Evolutionary conservation across 1,139 yeast genomes (phyloP).

Genomic region (Scheffersomyces stambukii): DNA sequence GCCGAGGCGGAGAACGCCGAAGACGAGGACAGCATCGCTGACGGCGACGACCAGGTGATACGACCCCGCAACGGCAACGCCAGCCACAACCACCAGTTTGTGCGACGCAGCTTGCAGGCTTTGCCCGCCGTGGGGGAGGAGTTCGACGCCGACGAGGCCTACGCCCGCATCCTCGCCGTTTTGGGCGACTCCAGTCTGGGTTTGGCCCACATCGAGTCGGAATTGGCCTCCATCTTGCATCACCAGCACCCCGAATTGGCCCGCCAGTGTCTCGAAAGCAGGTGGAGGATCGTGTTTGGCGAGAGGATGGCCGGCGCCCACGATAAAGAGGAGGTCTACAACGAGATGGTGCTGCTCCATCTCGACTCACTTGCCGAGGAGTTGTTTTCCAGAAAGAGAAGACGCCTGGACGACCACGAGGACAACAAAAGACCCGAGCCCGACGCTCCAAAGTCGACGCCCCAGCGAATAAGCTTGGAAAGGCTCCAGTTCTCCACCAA

Average conservation of each 20-base stretch:
- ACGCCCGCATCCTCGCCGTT: no score
- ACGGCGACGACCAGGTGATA: no score
- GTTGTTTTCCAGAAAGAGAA: slow-evolving; percentile 19
- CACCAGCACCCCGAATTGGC: no score
- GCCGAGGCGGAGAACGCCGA: slow-evolving; percentile 19
- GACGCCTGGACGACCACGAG: slow-evolving; percentile 8
- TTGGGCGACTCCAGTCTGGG: no score
- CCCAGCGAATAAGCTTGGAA: slow-evolving; percentile 60
- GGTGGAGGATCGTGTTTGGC: slow-evolving; percentile 54
- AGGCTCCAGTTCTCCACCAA: slow-evolving; percentile 60
- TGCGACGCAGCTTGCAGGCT: no score
- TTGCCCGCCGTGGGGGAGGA: no score
- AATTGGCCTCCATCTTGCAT: no score
- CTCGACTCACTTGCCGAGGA: slow-evolving; percentile 24
- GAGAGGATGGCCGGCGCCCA: slow-evolving; percentile 32
- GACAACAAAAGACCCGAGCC: slow-evolving; percentile 10
- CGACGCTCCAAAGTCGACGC: slow-evolving; percentile 32
- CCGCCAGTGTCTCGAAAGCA: slow-evolving; percentile 47
- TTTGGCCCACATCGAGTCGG: no score
- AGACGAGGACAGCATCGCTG: no score
- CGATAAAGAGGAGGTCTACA: slow-evolving; percentile 26
- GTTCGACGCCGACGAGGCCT: no score
- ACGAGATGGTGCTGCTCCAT: slow-evolving; percentile 19
- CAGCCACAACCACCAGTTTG: no score
- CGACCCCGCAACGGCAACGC: no score